Evolutionary conservation across 495 filamentous ascomycete genomes (phyloP), one percentile per base, ranked within the genome.

Genomic region (Aspergillus heteromorphus): DNA sequence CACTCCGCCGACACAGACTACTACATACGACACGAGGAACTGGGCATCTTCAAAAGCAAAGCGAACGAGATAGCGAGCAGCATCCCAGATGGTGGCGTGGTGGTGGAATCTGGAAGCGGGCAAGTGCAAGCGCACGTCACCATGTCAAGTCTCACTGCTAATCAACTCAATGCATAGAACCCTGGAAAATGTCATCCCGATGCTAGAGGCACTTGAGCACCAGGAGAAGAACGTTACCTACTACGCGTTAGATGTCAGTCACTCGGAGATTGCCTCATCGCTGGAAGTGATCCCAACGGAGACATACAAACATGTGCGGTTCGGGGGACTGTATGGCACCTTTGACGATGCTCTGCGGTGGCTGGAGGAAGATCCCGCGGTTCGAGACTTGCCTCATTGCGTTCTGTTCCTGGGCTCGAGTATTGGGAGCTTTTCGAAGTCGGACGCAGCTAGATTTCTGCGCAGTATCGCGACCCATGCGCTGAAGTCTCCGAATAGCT

Each of bases 221-320:
- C 48, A 50, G 18, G 25, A 10, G 2, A 50, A 50, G 10, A 3
- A n/a, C 0, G n/a, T 40, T 7, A 25, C 30, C 17, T 50, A 50
- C n/a, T 50, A 50, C 18, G 31, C 48, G 7, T 23, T 50, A 3
- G 48, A 50, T 13, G n/a, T 50, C 17, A 50, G 48, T n/a, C 6
- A 19, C 1, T n/a, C 14, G 11, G 48, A 40, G 48, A 9, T 50
- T 11, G 29, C 17, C 1, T 21, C 48, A 10, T 10, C 48, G 16
- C 23, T 50, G 14, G 16, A 40, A 40, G 18, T 17, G 1, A 20
- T 40, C 14, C 48, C 19, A 0, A 23, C 17, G 25, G 23, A 49
- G 5, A 2, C 20, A 8, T 50, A 34, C 17, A 27, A 50, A 6
- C 19, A 50, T 19, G 48, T 50, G 1, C 31, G 18, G 0, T 21